phyloP scores from a whole-genome alignment of 2,329 filamentous ascomycete species.

The Sporothrix pallida region DNA sequence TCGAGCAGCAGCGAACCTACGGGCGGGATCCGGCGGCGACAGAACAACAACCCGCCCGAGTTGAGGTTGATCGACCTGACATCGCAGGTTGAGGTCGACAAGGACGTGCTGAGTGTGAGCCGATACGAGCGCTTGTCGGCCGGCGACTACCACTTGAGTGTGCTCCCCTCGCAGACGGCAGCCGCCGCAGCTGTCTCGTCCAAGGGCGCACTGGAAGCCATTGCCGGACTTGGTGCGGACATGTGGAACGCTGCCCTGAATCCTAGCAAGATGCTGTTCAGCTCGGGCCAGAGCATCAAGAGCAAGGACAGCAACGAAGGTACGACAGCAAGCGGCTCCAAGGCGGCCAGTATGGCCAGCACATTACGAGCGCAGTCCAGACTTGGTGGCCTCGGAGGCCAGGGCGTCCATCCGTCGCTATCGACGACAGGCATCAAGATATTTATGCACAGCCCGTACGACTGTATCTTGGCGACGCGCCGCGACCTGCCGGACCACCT shows the following conservation, averaged over 20 bases:
- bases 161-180: conserved; percentile 75
- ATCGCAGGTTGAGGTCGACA: conserved; percentile 85
- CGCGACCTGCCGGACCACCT: conserved; percentile 86
- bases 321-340: conserved; percentile 44
- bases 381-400: background rate
- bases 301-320: conserved; percentile 67
- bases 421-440: conserved; percentile 69
- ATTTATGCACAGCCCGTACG: conserved; percentile 95
- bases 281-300: conserved; percentile 78
- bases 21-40: conserved; percentile 71
- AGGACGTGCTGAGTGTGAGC: conserved; percentile 83
- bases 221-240: conserved; percentile 73
- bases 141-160: conserved; percentile 87
- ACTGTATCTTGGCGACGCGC: conserved; percentile 91
- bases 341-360: conserved; percentile 43
- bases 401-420: conserved; percentile 59
- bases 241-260: conserved; percentile 93
- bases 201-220: conserved; percentile 75
- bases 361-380: conserved; percentile 42
- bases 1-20: conserved; percentile 64
- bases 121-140: conserved; percentile 85
- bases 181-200: conserved; percentile 68
- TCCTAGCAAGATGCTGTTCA: conserved; percentile 78
- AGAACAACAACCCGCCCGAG: conserved; percentile 84
- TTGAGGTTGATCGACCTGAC: conserved; percentile 87